Conservation (phyloP, 2,329 filamentous ascomycete species). For the Trichophyton rubrum region DNA sequence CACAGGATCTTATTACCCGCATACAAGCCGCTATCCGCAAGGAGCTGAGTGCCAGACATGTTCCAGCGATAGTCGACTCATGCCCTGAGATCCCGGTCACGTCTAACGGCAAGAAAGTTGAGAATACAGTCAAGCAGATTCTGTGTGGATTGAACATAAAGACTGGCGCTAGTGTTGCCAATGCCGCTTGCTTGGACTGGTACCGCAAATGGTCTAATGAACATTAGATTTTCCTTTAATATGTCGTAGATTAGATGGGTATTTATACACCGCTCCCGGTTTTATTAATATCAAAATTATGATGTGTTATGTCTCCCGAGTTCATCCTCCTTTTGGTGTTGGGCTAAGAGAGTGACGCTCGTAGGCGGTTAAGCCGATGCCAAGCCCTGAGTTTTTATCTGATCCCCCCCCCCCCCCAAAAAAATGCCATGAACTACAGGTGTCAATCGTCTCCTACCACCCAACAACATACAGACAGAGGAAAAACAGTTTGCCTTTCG, state of each 20-base stretch:
- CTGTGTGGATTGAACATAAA: slow-evolving; percentile 75
- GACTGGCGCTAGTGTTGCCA: slow-evolving; percentile 86
- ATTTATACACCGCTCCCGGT: slow-evolving; percentile 1
- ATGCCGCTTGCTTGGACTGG: slow-evolving; percentile 77
- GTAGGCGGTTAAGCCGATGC: neutral
- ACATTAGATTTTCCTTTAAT: slow-evolving; percentile 22
- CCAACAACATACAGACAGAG: neutral
- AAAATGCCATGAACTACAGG: neutral
- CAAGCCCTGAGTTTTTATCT: neutral
- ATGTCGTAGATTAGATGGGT: neutral
- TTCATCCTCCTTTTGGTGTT: neutral
- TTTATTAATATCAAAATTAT: neutral
- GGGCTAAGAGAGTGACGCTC: neutral
- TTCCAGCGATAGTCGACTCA: slow-evolving; percentile 70
- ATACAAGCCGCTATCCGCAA: slow-evolving; percentile 59
- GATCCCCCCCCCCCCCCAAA: too few relatives aligned
- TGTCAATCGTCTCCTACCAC: neutral
- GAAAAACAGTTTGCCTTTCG: neutral
- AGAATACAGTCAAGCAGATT: slow-evolving; percentile 93
- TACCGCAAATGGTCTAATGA: slow-evolving; percentile 63
- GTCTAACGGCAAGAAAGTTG: slow-evolving; percentile 94
- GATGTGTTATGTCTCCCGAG: neutral
- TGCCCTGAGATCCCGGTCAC: slow-evolving; percentile 83
- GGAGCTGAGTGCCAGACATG: slow-evolving; percentile 78
- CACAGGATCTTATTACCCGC: slow-evolving; percentile 44